Evolutionary conservation across 1,284 basidiomycete genomes (phyloP), one percentile per base, ranked within the genome.

Genomic region (Ceratobasidium sp.): DNA sequence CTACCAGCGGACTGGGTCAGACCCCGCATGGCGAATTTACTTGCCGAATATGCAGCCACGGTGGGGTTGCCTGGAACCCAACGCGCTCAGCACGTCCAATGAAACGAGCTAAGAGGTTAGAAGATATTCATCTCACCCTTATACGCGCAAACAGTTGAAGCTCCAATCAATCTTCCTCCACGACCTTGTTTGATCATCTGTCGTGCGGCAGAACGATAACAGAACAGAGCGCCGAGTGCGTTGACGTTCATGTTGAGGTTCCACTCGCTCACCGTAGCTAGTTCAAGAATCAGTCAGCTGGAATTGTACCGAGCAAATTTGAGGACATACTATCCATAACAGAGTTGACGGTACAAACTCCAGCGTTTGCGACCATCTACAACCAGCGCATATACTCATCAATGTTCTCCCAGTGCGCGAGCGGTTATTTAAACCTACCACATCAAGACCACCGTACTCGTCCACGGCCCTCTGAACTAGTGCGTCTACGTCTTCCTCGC

Each of bases 401-500:
- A 53, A 33, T 15, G 28, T 12, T 33, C 40, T 0, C 39, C 23
- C 18, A 10, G 23, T 10, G 39, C 18, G 10, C 42, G 44, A n/a
- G 20, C 5, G 39, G 13, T 6, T 7, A 20, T 13, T 26, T 4
- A 53, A 12, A 81, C 85, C 75, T 77, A 87, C 86, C 66, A 87
- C 84, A 71, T 87, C 84, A 13, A 87, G 80, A 15, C 83, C 80
- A 0, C 86, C 87, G 39, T 87, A 80, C 10, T 81, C 66, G 61
- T 81, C 66, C 0, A 86, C 85, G 1, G 81, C 79, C 9, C 78
- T 80, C 23, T 84, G 79, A 5, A 89, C 84, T 81, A 88, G 81
- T 0, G 78, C 79, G 66, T 84, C 82, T 2, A 88, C 87, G 28
- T 87, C 84, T 0, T 72, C 80, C 71, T 89, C 87, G 2, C 82